Evolutionary conservation across 768 basidiomycete species (phyloP).

Genomic region (Boletus fagicola): DNA sequence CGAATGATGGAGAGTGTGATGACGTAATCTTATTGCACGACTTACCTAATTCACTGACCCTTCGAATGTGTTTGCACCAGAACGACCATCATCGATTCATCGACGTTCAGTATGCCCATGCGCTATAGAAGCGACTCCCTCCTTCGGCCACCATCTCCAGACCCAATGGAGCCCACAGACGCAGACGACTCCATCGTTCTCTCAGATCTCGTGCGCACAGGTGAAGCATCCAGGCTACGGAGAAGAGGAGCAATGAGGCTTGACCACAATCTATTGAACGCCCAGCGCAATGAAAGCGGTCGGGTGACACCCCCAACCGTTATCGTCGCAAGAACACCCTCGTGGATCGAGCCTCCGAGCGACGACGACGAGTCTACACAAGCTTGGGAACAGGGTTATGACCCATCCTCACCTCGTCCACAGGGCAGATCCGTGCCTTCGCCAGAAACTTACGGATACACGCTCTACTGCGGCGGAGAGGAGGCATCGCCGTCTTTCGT

Average conservation of each 20-base stretch:
- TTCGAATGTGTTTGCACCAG: constrained; percentile 4
- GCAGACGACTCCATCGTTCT: constrained; percentile 69
- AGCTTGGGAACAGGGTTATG: constrained; percentile 35
- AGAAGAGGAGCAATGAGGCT: constrained; percentile 70
- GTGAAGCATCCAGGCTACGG: constrained; percentile 71
- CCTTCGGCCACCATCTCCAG: constrained; percentile 10
- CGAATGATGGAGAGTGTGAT: neutral
- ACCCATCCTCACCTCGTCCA: constrained; percentile 26
- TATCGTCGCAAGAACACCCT: constrained; percentile 29
- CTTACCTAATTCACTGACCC: constrained; percentile 14
- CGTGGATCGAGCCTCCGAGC: constrained; percentile 36
- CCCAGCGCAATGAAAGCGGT: constrained; percentile 30
- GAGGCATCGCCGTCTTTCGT: constrained; percentile 12
- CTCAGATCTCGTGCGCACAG: constrained; percentile 70
- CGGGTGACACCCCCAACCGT: constrained; percentile 28
- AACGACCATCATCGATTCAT: constrained; percentile 26
- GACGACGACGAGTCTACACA: constrained; percentile 35
- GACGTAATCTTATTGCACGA: neutral
- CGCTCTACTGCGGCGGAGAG: constrained; percentile 45
- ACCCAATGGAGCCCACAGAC: constrained; percentile 40
- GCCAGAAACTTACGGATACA: constrained; percentile 29
- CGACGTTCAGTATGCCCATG: constrained; percentile 30
- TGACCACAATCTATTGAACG: constrained; percentile 39
- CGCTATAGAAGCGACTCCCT: constrained; percentile 26
- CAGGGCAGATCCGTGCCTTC: constrained; percentile 15